A percentile compares a stretch with the other conserved stretches of the same genome.
These are phyloP conservation scores for Fusarium dimerum DNA, from an alignment of 2,329 filamentous ascomycete genomes.

Conservation along the genomic window DNA sequence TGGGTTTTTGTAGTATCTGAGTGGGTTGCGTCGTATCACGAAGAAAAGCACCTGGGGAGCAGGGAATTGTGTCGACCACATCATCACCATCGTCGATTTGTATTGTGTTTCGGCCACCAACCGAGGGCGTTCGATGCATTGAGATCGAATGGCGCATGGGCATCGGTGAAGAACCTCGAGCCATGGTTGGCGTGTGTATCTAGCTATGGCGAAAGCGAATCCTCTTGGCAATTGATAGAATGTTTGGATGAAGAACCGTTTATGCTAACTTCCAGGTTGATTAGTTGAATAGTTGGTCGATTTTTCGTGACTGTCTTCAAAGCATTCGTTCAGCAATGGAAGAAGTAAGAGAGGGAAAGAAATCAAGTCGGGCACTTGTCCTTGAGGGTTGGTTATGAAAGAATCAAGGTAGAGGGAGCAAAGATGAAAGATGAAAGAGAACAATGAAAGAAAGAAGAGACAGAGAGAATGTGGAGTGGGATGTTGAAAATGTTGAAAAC, in stretches of 20 bases:
- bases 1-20: slow-evolving; percentile 46
- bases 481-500: not conserved
- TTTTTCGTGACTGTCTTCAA: too few relatives aligned
- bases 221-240: too few relatives aligned
- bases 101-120: slow-evolving; percentile 22
- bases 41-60: slow-evolving; percentile 41
- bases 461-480: slow-evolving; percentile 5
- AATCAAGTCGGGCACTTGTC: too few relatives aligned
- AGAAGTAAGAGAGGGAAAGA: too few relatives aligned
- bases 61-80: slow-evolving; percentile 47
- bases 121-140: slow-evolving; percentile 30
- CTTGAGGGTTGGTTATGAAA: too few relatives aligned
- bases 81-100: slow-evolving; percentile 46
- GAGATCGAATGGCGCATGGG: slow-evolving; percentile 33
- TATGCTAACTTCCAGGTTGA: too few relatives aligned
- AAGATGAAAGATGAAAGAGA: not conserved
- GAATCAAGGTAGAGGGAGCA: too few relatives aligned
- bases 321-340: too few relatives aligned
- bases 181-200: slow-evolving; percentile 23
- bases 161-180: slow-evolving; percentile 32
- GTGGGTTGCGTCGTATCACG: slow-evolving; percentile 46
- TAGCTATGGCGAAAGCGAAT: too few relatives aligned
- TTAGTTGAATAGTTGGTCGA: too few relatives aligned
- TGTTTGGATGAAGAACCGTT: too few relatives aligned
- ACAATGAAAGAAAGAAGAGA: slow-evolving; percentile 11